Evolutionary conservation across 805 yeast genomes (phyloP), one percentile per base, ranked within the genome.

Genomic region (Hanseniaspora clermontiae): DNA sequence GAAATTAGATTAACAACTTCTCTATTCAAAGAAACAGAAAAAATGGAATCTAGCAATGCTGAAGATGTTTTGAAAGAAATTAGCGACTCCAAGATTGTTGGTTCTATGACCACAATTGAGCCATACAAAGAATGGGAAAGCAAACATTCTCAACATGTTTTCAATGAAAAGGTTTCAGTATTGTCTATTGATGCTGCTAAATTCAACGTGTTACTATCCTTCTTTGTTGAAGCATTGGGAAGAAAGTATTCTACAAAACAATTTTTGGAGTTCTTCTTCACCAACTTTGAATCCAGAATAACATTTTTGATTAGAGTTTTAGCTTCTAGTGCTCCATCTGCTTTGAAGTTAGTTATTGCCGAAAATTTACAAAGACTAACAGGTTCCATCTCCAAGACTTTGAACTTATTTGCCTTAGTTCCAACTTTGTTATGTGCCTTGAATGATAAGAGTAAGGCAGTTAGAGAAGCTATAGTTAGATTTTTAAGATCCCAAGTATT

Each of bases 1-100:
- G 90, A 83, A 70, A 77, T 88, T 74, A 74, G 77, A 55, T 70
- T 87, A 48, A 85, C 87, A 69, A 76, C 84, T 1, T 81, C 90
- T 0, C 68, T 88, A 52, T 66, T 68, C 39, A 59, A 62, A 2
- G 58, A 57, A 9, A 63, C 62, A 12, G 62, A 60, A 11, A 56
- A 55, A 19, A 17, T 51, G 5, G 62, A 57, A 58, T 61, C 60
- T 57, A 49, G 64, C 19, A 60, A 65, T 9, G 64, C 64, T 17
- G 62, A 65, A 15, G 71, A 68, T 27, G 63, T 70, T 11, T 71
- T 65, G 36, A 64, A 72, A 24, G 70, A 59, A 31, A 43, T 62
- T n/a, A 64, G 61, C 14, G 51, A 64, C 14, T 65, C 68, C 46
- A 67, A 66, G 39, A 59, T 62, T 37, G 57, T 60, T 17, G 66